Evolutionary conservation across 805 yeast species (phyloP), one percentile per base, ranked within the genome.

Genomic region (Yamadazyma sp.): DNA sequence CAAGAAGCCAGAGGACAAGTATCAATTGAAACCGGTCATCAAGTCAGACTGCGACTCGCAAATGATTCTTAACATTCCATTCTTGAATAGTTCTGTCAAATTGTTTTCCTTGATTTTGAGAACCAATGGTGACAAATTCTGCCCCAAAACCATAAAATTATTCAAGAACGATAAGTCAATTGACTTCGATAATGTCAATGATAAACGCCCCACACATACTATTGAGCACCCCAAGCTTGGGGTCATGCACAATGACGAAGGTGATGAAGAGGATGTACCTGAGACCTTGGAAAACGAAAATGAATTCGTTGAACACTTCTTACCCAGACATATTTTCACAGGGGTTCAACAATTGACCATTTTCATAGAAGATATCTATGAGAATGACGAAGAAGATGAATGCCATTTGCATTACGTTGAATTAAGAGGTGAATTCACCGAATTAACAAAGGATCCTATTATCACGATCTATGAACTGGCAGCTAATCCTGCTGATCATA

Each of bases 401-500:
- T 69, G 80, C 4, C 73, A 68, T 35, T 36, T 89, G 2, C 80
- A 80, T 46, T 82, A 79, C 47, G 59, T 89, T 28, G 97, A 94
- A 38, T 56, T 91, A 17, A 66, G 96, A 30, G 98, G 98, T 1
- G 83, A 78, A 44, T 72, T 58, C 40, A 66, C 75, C 5, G 75
- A 70, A 23, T 54, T 83, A 32, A 55, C 65, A 21, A 73, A 72
- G 42, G 86, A 83, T 27, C 95, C 96, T 0, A 76, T 86, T 12
- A 70, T 83, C 11, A 70, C 95, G 0, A 52, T 85, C 14, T 91
- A 89, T 56, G 98, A 91, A 59, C 76, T 88, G 36, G 94, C 96
- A 0, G 93, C 97, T 3, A 89, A 89, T 55, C 96, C 96, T 0
- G 77, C 82, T 1, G 97, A 89, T 54, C 97, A 91, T 56, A 78